Evolutionary conservation across 345 rosid species (phyloP).

Genomic region (Salix purpurea): DNA sequence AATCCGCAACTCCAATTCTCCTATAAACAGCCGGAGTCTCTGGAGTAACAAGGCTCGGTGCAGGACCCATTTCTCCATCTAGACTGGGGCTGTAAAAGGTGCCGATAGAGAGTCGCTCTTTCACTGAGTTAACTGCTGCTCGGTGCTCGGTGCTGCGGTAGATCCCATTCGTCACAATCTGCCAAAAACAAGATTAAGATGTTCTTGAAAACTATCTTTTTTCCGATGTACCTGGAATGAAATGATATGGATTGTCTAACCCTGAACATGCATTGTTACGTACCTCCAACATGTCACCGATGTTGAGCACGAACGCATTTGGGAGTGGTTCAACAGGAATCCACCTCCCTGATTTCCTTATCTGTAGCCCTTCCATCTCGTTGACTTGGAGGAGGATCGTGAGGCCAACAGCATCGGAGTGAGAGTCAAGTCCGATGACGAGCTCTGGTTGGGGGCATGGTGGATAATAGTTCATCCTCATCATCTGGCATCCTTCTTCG

Average conservation of each 20-base stretch:
- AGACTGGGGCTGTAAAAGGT: constrained; percentile 6
- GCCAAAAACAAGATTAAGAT: not conserved
- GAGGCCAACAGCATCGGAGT: constrained; percentile 12
- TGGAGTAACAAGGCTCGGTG: constrained; percentile 9
- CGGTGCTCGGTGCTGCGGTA: constrained; percentile 19
- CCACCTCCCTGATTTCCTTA: constrained; percentile 13
- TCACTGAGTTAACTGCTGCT: not conserved
- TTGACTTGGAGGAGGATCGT: constrained; percentile 19
- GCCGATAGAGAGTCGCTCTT: constrained; percentile 14
- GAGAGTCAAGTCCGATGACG: constrained; percentile 16
- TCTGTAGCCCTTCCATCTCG: constrained; percentile 1
- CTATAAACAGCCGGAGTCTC: constrained; percentile 6
- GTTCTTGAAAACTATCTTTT: not conserved
- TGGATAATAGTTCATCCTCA: constrained; percentile 25
- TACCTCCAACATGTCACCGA: constrained; percentile 19
- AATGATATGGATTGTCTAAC: not conserved
- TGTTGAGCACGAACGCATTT: constrained; percentile 16
- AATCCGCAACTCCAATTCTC: constrained; percentile 9
- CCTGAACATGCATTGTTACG: not conserved
- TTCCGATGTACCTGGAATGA: not conserved
- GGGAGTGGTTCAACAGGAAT: constrained; percentile 15
- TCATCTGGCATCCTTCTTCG: constrained; percentile 12
- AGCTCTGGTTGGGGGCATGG: constrained; percentile 22
- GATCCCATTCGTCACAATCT: constrained; percentile 12
- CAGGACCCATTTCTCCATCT: constrained; percentile 10